phyloP scores from a whole-genome alignment of 805 yeast genomes.

The Lipomyces kockii region DNA sequence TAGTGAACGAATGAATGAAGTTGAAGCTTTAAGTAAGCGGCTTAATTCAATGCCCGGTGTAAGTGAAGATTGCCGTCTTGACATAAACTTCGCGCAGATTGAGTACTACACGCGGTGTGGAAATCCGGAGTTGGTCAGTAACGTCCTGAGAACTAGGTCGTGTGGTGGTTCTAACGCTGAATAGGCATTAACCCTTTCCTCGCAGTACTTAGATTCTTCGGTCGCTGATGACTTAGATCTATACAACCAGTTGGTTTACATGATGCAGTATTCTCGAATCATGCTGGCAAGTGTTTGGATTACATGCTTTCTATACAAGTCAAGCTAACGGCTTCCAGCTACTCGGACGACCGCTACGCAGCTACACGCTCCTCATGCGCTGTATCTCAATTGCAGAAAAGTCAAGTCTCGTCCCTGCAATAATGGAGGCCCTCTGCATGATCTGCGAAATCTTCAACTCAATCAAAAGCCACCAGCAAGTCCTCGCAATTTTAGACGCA shows the following conservation, averaged over 20 bases:
- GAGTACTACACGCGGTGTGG: conserved; percentile 13
- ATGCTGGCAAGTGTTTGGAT: conserved; percentile 6
- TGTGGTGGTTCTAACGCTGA: not conserved
- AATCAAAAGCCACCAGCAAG: conserved; percentile 53
- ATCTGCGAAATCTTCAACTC: conserved; percentile 53
- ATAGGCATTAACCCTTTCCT: conserved; percentile 8
- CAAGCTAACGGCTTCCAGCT: not conserved
- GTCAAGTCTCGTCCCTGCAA: conserved; percentile 53
- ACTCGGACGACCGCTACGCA: conserved; percentile 8
- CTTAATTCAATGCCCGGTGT: conserved; percentile 7
- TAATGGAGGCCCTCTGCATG: conserved; percentile 54
- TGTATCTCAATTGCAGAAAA: conserved; percentile 48
- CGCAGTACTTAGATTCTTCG: conserved; percentile 7
- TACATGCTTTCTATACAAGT: not conserved
- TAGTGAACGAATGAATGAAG: conserved; percentile 12
- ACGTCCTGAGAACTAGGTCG: not conserved
- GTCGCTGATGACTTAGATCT: conserved; percentile 13
- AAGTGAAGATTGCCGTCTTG: conserved; percentile 15
- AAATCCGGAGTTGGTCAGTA: conserved; percentile 5
- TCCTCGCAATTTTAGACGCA: conserved; percentile 48
- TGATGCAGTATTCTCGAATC: conserved; percentile 16
- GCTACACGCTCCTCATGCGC: conserved; percentile 30
- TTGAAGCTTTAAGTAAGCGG: conserved; percentile 1
- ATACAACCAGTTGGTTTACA: conserved; percentile 17
- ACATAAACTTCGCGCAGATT: conserved; percentile 15